Evolutionary conservation across 2,329 filamentous ascomycete species (phyloP).

Genomic region (Ascosphaera acerosa): DNA sequence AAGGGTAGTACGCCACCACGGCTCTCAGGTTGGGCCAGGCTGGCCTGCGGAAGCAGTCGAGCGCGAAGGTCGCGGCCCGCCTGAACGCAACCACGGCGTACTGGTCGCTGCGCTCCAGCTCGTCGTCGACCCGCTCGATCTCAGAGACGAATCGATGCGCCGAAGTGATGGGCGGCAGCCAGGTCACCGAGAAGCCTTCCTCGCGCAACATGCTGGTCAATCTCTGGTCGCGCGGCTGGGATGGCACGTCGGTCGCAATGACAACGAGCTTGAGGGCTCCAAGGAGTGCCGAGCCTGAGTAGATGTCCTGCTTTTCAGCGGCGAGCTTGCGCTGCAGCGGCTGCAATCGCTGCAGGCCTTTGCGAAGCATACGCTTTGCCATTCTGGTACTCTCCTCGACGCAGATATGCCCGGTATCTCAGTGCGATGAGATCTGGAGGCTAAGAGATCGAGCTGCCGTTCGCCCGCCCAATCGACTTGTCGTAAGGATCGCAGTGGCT

Average conservation of each 20-base stretch:
- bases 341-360: neutral
- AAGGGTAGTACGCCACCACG: conserved; percentile 38
- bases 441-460: no score
- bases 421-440: no score
- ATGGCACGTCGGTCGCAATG: neutral
- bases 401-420: no score
- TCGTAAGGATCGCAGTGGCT: no score
- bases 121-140: neutral
- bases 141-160: neutral
- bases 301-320: neutral
- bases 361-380: neutral
- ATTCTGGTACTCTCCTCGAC: no score
- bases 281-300: neutral
- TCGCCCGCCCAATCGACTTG: no score
- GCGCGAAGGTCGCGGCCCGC: conserved; percentile 32
- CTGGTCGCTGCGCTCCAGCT: neutral
- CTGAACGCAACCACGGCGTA: conserved; percentile 26
- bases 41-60: conserved; percentile 32
- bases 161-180: neutral
- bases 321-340: neutral
- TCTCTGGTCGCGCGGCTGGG: neutral
- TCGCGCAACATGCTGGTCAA: neutral
- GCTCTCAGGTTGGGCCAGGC: conserved; percentile 29
- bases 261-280: neutral
- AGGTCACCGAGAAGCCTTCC: neutral